Conservation (phyloP, 441 rosid species). For the Erodium texanum region DNA sequence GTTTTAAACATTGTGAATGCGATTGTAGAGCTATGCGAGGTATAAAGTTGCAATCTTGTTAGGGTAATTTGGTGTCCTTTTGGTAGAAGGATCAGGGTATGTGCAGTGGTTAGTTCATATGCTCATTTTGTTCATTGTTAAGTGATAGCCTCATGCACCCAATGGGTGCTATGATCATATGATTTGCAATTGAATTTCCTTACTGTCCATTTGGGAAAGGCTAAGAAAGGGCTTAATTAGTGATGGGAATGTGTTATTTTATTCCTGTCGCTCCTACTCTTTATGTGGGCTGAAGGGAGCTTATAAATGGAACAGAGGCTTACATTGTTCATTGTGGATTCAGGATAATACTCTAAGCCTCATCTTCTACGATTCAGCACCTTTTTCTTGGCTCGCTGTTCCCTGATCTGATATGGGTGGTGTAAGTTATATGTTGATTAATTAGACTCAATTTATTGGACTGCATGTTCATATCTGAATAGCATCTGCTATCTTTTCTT, state of each 20-base stretch:
- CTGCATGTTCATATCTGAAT: background rate
- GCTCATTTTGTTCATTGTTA: no score
- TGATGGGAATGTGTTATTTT: no score
- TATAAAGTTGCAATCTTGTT: background rate
- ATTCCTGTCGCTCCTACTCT: background rate
- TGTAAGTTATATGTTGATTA: conserved; percentile 19
- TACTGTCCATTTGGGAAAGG: no score
- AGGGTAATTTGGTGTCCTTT: background rate
- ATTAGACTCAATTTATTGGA: background rate
- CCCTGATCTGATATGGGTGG: conserved; percentile 36
- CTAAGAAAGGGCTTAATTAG: no score
- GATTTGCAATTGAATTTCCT: no score
- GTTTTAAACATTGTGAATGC: background rate
- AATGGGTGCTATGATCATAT: no score
- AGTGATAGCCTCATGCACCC: no score
- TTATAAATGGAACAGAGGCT: conserved; percentile 1
- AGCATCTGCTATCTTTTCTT: background rate
- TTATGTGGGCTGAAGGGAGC: background rate
- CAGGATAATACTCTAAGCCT: conserved; percentile 17
- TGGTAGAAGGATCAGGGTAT: no score
- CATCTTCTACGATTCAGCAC: conserved; percentile 13
- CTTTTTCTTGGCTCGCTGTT: conserved; percentile 11
- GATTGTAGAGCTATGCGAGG: no score
- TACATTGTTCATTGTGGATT: conserved; percentile 13
- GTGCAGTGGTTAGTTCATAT: no score